Base-by-base conservation (phyloP, 495 filamentous ascomycete species). In the Penicillium salamii region DNA sequence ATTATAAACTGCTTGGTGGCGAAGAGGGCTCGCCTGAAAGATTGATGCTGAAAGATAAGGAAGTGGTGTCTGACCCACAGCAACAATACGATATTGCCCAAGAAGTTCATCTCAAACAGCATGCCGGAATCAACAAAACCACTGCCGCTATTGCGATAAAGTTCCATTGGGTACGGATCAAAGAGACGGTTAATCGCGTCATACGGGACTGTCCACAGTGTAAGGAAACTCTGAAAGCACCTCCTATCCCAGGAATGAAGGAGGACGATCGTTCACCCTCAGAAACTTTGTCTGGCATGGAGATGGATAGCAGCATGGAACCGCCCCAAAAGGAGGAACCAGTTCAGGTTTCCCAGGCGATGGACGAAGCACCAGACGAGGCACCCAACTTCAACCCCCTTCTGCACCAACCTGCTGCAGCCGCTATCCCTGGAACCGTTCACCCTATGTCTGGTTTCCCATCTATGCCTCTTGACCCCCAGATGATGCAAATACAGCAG, bases 161-260 rank as follows among this genome's bases (percentile, higher is more conserved):
- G 55, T 97, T 89, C 59, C 93, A 97, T 64, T 98, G 93, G 93
- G 91, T 95, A n/a, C 80, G 93, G 26, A 97, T 98, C 72, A 98
- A 97, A 65, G 92, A 97, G 66, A 97, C 92, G 0, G 93, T 96
- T 47, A 92, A 87, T 62, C 81, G 89, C 54, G 91, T 96, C 61
- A 96, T 98, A 72, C 86, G 86, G 51, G 90, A 93, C 51, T 98
- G 93, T 67, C 68, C 83, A 2, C 83, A 96, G 60, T 98, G 92
- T 76, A 95, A 92, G 71, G 89, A 93, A 50, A 71, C 80, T 29
- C 77, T 82, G 50, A 91, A 90, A 61, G 61, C 67, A 5, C 75
- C 81, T 1, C 46, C 64, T 11, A 53, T 63, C 7, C 68, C 66
- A 28, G 62, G 57, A 5, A 43, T 48, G n/a, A 65, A 52, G 23